These are phyloP conservation scores for Gaeumannomyces tritici DNA, from an alignment of 2,329 filamentous ascomycete species.

Conservation along the genomic window DNA sequence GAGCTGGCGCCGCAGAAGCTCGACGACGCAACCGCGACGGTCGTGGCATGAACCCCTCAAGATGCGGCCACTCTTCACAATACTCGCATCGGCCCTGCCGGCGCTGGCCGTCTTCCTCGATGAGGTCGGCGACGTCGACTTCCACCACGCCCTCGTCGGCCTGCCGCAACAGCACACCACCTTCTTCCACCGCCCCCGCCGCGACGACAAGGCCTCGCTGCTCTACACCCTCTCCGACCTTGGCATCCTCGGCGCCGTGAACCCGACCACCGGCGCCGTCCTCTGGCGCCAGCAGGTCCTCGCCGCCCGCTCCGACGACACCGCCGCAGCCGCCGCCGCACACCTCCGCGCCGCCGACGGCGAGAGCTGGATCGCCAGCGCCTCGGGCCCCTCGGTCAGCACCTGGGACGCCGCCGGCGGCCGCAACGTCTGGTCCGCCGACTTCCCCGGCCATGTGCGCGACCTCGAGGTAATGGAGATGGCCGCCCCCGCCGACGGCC, in stretches of 20 bases:
- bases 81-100: constrained; percentile 20
- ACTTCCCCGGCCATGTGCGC: constrained; percentile 47
- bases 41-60: background rate
- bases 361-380: constrained; percentile 68
- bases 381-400: constrained; percentile 58
- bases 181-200: constrained; percentile 85
- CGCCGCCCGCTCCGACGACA: constrained; percentile 22
- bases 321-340: constrained; percentile 24
- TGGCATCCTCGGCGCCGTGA: constrained; percentile 75
- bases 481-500: constrained; percentile 41
- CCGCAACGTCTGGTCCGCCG: constrained; percentile 63
- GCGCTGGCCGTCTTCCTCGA: constrained; percentile 68
- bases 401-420: constrained; percentile 81
- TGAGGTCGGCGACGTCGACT: constrained; percentile 87
- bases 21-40: too few relatives aligned
- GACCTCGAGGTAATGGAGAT: constrained; percentile 73
- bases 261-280: constrained; percentile 73
- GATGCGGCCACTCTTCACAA: constrained; percentile 4
- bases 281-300: constrained; percentile 77
- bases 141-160: constrained; percentile 83
- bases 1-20: background rate
- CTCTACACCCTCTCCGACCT: constrained; percentile 77
- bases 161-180: constrained; percentile 73
- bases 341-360: constrained; percentile 66
- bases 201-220: constrained; percentile 74